phyloP scores from a whole-genome alignment of 73 alveolate genomes.

The Tetrahymena borealis region DNA sequence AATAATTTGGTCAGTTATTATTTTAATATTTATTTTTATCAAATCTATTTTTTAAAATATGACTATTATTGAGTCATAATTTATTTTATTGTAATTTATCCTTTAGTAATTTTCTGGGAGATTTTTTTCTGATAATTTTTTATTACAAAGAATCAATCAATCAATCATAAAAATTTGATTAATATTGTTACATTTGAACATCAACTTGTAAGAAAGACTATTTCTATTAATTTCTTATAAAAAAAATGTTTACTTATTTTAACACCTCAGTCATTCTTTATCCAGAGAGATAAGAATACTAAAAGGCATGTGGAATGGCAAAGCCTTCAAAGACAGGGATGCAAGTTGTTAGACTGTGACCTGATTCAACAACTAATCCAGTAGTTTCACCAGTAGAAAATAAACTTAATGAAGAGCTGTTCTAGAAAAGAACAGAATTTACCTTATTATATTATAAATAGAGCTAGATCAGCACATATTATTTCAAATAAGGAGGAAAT shows the following conservation, averaged over 20 bases:
- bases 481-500: neutral
- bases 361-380: slow-evolving; percentile 35
- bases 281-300: slow-evolving; percentile 18
- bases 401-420: slow-evolving; percentile 11
- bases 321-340: slow-evolving; percentile 39
- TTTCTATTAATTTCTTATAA: neutral
- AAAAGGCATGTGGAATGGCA: slow-evolving; percentile 34
- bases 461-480: neutral
- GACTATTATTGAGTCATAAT: too few species aligned
- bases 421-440: slow-evolving; percentile 27
- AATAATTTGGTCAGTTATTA: too few species aligned
- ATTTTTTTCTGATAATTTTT: too few species aligned
- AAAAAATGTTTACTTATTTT: slow-evolving; percentile 3
- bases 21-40: too few species aligned
- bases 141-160: too few species aligned
- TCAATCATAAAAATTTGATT: too few species aligned
- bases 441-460: neutral
- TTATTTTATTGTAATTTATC: too few species aligned
- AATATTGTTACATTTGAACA: neutral
- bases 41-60: too few species aligned
- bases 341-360: slow-evolving; percentile 32
- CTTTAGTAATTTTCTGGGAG: too few species aligned
- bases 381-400: slow-evolving; percentile 38
- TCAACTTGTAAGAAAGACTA: neutral
- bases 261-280: neutral